Base-by-base conservation (phyloP, 805 yeast species). In the Pichia phayaonensis region DNA sequence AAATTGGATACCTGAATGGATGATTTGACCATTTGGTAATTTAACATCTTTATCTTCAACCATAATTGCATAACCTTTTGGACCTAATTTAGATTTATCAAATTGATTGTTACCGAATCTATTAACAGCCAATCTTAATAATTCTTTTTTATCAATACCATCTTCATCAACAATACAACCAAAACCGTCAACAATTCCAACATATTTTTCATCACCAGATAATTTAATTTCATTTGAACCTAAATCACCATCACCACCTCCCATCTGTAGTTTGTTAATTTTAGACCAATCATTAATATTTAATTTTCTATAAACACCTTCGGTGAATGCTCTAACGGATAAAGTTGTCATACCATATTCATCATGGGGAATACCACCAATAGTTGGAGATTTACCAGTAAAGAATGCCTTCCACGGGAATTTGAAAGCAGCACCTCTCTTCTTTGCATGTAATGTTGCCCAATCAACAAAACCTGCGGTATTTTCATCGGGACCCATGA, bases 401-500 rank as follows among this genome's bases (percentile, higher is more conserved):
- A 94, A 84, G 75, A 92, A 92, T 1, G 98, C 92, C 71, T 89
- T 92, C 99, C 99, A 92, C 26, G 67, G 67, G 61, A 62, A 64
- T 8, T 62, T 63, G 90, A 96, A 89, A 47, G 90, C 85, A 45
- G 98, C 96, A 55, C 96, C 95, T 70, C 99, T 83, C 51, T 72
- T 70, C 61, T 86, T 81, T 26, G 99, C 98, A 66, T 92, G 98
- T 59, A 82, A 71, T 24, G 98, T 94, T 12, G 99, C 98, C 98
- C 98, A 92, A 68, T 94, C 90, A 47, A 90, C 96, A 62, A 86
- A 84, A 23, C 84, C 85, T 21, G 99, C 98, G 48, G 98, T 90
- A 67, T 96, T 95, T 75, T 92, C 99, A 72, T 92, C 99, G n/a
- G 99, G 99, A 49, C 99, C 99, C 83, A 92, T 85, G 69, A 88